Percentiles rank a stretch among this genome's conserved stretches.
These are phyloP conservation scores for Fraxinus sp. DNA, from an alignment of 305 asterid genomes.

Conservation along the genomic window DNA sequence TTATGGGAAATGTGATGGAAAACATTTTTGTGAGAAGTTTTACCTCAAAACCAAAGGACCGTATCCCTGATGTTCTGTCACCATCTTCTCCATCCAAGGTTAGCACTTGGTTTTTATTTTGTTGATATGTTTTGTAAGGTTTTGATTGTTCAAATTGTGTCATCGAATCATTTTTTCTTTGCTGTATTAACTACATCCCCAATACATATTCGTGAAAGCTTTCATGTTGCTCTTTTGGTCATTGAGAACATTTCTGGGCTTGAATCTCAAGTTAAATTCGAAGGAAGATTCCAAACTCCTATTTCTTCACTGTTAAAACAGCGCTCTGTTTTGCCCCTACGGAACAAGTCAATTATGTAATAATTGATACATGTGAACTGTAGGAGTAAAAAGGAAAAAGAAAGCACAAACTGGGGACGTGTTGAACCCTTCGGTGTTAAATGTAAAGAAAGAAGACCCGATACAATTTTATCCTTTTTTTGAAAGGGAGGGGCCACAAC, in stretches of 20 bases:
- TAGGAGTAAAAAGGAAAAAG: background rate
- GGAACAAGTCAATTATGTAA: background rate
- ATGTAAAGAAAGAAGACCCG: slow-evolving; percentile 5
- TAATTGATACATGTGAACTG: background rate
- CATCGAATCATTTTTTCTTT: slow-evolving; percentile 3
- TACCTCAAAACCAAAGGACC: slow-evolving; percentile 66
- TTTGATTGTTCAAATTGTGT: slow-evolving; percentile 14
- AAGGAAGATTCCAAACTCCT: background rate
- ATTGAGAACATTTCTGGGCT: slow-evolving; percentile 17
- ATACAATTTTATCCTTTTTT: background rate
- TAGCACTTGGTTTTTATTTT: slow-evolving; percentile 20
- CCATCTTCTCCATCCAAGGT: slow-evolving; percentile 92
- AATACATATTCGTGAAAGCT: slow-evolving; percentile 4
- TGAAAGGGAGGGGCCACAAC: slow-evolving; percentile 9
- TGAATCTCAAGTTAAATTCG: slow-evolving; percentile 13
- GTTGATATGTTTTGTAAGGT: slow-evolving; percentile 12
- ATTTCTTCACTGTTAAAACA: background rate
- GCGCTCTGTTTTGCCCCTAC: background rate
- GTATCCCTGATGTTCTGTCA: slow-evolving; percentile 45
- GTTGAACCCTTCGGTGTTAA: background rate
- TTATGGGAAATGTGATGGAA: slow-evolving; percentile 98
- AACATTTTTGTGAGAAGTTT: slow-evolving; percentile 77
- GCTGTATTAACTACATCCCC: slow-evolving; percentile 15
- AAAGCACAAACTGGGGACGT: background rate
- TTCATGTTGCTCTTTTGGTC: slow-evolving; percentile 10